Conservation (phyloP, 2,329 filamentous ascomycete genomes). For the Penicillium sp. region DNA sequence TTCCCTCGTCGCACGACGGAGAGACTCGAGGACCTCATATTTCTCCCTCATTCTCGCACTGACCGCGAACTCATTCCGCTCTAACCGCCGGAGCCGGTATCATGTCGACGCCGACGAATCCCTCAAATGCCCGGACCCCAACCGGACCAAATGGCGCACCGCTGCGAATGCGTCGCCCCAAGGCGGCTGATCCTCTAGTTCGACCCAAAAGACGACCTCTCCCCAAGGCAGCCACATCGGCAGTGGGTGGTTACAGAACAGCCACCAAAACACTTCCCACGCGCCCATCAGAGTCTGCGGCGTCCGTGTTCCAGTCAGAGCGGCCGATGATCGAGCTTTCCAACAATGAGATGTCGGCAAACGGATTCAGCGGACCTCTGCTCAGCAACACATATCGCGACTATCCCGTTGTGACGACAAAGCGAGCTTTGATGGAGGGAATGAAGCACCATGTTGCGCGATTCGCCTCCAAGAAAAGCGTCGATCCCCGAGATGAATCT, state of each 20-base stretch:
- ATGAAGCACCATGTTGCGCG: slow-evolving; percentile 87
- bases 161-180: slow-evolving; percentile 51
- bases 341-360: slow-evolving; percentile 36
- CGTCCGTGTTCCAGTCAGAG: slow-evolving; percentile 18
- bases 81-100: slow-evolving; percentile 3
- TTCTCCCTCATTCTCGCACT: neutral
- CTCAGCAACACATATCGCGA: slow-evolving; percentile 50
- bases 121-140: slow-evolving; percentile 50
- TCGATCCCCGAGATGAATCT: slow-evolving; percentile 72
- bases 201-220: slow-evolving; percentile 56
- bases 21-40: neutral
- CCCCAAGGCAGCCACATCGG: slow-evolving; percentile 25
- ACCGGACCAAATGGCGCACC: slow-evolving; percentile 50
- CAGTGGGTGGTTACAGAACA: slow-evolving; percentile 23
- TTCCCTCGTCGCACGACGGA: neutral
- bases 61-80: neutral
- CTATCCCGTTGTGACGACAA: slow-evolving; percentile 78
- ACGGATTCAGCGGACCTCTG: slow-evolving; percentile 47
- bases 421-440: slow-evolving; percentile 75
- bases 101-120: slow-evolving; percentile 45
- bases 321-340: slow-evolving; percentile 22
- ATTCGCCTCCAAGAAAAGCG: slow-evolving; percentile 65
- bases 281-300: slow-evolving; percentile 22
- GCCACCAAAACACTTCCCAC: slow-evolving; percentile 29
- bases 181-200: slow-evolving; percentile 64